Evolutionary conservation across 2,329 filamentous ascomycete genomes (phyloP).

Genomic region (Fusarium succisae): DNA sequence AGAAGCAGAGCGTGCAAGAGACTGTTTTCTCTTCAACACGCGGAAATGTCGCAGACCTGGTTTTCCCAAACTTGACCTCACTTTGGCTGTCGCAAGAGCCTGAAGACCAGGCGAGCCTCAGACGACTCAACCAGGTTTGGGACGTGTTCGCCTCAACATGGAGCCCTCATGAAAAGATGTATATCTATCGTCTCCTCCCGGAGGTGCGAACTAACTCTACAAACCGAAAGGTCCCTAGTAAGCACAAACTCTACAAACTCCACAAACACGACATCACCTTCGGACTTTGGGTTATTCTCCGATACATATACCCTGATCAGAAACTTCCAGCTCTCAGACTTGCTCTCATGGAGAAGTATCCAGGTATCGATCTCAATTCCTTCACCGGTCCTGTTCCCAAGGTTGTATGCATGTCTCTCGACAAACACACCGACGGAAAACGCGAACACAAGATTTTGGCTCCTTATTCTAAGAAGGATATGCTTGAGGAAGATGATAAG

Average conservation of each 20-base stretch:
- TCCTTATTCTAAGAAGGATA: neutral
- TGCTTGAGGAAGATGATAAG: neutral
- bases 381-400: neutral
- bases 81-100: neutral
- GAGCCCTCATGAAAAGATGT: neutral
- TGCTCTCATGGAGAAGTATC: neutral
- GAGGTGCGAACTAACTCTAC: neutral
- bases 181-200: neutral
- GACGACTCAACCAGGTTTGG: neutral
- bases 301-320: slow-evolving; percentile 1
- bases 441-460: neutral
- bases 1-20: neutral
- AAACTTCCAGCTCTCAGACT: neutral
- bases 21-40: neutral
- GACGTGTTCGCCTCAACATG: neutral
- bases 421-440: neutral
- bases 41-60: neutral
- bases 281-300: slow-evolving; percentile 12
- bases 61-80: neutral
- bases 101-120: slow-evolving; percentile 8
- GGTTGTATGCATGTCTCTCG: too few relatives aligned
- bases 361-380: neutral
- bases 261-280: neutral
- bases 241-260: slow-evolving; percentile 5
- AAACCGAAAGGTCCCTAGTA: neutral